Evolutionary conservation across 371 early-diverging fungal genomes (phyloP), one percentile per base, ranked within the genome.

Genomic region (Haplosporangium sp.): DNA sequence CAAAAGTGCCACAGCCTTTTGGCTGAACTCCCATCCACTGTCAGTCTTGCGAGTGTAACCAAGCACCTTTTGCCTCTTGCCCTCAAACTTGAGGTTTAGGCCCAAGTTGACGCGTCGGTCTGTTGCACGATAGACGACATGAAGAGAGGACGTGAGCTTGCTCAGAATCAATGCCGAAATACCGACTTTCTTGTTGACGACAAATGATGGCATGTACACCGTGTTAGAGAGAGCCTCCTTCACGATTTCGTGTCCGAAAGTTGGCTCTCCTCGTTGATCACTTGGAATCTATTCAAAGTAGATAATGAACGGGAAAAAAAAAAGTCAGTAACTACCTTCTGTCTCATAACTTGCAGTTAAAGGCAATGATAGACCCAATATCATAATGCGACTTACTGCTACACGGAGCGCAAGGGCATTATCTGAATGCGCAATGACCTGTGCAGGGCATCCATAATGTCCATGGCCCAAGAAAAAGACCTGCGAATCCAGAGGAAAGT

Each of bases 81-180:
- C 86, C 48, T 97, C 97, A 74, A 96, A 96, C 79, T 97, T 98
- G 61, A 98, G 85, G 61, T 90, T 92, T 55, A 98, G 82, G 0
- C 98, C 98, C 20, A 96, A 69, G 62, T 95, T 94, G 61, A 91
- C 59, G 16, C 90, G 86, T 46, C 89, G 86, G 14, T 86, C 85
- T 6, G 77, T 81, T 18, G 80, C 64, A 40, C 82, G 87, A 23
- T 90, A 86, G 23, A 81, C 64, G 13, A 98, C 88, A 42, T 89
- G 85, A 50, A 98, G 81, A 13, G 91, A 87, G 0, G 98, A 94
- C 0, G 96, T 93, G 29, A 98, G 74, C 64, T 92, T 93, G 67
- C 96, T 93, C 10, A 98, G 83, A 6, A 87, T 82, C 53, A 94
- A 63, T 10, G 88, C 50, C 3, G 87, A 83, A 3, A 96, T 82